A percentile compares a stretch with the other conserved stretches of the same genome.
Evolutionary conservation across 2,329 filamentous ascomycete species (phyloP).

Genomic region (Cladosporium velox): DNA sequence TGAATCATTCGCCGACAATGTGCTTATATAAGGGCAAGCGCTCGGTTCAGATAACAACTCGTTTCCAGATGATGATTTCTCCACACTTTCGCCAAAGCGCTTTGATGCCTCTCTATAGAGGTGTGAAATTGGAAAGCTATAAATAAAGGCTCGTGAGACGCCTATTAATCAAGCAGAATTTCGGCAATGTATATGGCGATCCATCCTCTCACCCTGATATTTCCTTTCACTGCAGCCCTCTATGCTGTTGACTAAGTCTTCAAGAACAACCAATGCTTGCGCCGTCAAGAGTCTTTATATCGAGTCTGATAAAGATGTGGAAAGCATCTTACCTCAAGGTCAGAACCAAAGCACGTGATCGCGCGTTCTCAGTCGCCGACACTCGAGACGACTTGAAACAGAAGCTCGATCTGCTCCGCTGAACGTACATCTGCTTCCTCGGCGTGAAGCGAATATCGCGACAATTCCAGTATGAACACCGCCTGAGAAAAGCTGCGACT

Average conservation of each 20-base stretch:
- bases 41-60: background rate
- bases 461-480: too few species aligned
- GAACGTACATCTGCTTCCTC: too few species aligned
- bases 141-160: background rate
- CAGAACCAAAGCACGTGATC: background rate
- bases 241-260: background rate
- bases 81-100: background rate
- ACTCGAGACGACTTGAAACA: too few species aligned
- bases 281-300: background rate
- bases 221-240: background rate
- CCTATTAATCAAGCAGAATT: background rate
- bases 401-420: too few species aligned
- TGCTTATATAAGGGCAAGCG: background rate
- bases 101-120: background rate
- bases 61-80: background rate
- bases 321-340: background rate
- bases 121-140: background rate
- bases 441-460: too few species aligned
- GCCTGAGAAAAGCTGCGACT: too few species aligned
- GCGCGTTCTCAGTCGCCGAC: background rate
- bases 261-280: background rate
- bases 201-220: background rate
- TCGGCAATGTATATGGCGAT: background rate
- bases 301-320: too few species aligned
- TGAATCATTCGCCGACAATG: background rate